phyloP scores from a whole-genome alignment of 345 rosid species.

The Eucalyptus curtisii region DNA sequence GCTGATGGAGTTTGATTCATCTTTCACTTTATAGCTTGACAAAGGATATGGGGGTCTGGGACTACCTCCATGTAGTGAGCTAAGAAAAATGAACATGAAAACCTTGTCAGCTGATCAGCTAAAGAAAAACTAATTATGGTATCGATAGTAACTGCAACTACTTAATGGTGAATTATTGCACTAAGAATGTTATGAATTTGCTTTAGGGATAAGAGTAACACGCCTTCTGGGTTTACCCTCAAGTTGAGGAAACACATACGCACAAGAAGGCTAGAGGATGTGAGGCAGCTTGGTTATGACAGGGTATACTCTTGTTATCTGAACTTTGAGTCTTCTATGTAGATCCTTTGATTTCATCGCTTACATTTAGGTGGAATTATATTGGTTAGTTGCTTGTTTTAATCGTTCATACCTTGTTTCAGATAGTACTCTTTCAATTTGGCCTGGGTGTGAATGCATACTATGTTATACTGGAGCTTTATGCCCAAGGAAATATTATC shows the following conservation, averaged over 20 bases:
- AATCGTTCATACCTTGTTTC: neutral
- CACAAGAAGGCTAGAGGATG: conserved; percentile 95
- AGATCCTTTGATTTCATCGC: neutral
- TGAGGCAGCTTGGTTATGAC: conserved; percentile 94
- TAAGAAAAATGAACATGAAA: neutral
- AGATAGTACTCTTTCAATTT: conserved; percentile 94
- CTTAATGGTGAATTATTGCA: neutral
- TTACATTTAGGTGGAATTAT: neutral
- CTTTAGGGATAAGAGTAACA: conserved; percentile 85
- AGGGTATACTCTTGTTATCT: conserved; percentile 38
- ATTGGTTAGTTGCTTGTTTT: neutral
- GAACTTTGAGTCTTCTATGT: neutral
- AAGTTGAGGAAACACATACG: conserved; percentile 90
- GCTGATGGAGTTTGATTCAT: neutral
- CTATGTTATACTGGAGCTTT: conserved; percentile 88
- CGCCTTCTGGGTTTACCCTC: conserved; percentile 96
- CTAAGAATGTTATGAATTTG: neutral
- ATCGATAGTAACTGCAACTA: neutral
- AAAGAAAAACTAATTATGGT: neutral
- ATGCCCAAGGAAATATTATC: conserved; percentile 94
- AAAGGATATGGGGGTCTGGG: neutral
- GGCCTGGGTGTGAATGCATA: conserved; percentile 86
- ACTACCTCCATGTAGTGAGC: neutral
- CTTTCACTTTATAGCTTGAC: neutral
- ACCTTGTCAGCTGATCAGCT: neutral